Evolutionary conservation across 1,284 basidiomycete species (phyloP).

Genomic region (Amylostereum areolatum): DNA sequence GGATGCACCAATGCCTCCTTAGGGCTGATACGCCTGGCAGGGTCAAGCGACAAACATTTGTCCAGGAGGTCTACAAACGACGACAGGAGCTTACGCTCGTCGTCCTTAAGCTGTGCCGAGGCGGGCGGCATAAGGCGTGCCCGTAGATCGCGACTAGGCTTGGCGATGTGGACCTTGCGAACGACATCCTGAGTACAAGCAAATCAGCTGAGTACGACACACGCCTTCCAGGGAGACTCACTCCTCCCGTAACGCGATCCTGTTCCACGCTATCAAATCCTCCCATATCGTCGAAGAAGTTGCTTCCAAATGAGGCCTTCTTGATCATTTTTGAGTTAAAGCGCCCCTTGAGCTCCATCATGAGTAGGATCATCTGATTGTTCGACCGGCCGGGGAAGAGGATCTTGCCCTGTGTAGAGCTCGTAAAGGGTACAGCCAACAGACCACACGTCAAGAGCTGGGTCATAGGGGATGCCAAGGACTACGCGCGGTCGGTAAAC

Average conservation of each 20-base stretch:
- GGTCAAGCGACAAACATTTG: conserved; percentile 89
- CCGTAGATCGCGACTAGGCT: conserved; percentile 77
- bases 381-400: conserved; percentile 95
- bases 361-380: conserved; percentile 95
- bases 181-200: conserved; percentile 60
- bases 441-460: conserved; percentile 94
- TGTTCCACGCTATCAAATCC: conserved; percentile 77
- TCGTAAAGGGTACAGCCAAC: conserved; percentile 98
- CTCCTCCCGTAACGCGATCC: conserved; percentile 77
- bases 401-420: conserved; percentile 95
- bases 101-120: conserved; percentile 77
- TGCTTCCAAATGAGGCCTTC: conserved; percentile 85
- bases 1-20: conserved; percentile 86
- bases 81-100: conserved; percentile 80
- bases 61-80: conserved; percentile 91
- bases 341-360: conserved; percentile 96
- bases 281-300: conserved; percentile 92
- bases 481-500: conserved; percentile 42
- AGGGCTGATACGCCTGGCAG: conserved; percentile 78
- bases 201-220: conserved; percentile 10
- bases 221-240: conserved; percentile 34
- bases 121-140: conserved; percentile 77
- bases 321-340: conserved; percentile 94
- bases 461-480: conserved; percentile 92
- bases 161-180: conserved; percentile 80